Evolutionary conservation across 768 basidiomycete genomes (phyloP).

Genomic region (Mycena sanguinolenta): DNA sequence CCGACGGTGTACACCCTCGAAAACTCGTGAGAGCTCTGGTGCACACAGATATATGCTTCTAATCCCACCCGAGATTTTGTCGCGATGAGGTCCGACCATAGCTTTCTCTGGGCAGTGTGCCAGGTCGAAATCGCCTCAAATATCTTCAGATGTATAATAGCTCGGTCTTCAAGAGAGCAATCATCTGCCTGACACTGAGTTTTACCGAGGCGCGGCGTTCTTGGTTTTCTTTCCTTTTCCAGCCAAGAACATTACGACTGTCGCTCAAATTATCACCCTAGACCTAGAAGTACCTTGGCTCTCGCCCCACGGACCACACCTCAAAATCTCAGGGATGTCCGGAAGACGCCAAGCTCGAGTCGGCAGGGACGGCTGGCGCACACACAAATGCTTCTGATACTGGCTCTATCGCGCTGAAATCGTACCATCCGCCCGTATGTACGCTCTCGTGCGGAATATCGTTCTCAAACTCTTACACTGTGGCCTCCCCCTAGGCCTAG

Average conservation of each 20-base stretch:
- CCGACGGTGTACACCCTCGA: too few species aligned
- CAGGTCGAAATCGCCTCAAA: too few species aligned
- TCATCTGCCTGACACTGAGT: too few species aligned
- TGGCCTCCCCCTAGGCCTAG: constrained; percentile 33
- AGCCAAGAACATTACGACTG: not conserved
- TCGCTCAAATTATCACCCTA: not conserved
- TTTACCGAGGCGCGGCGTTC: too few species aligned
- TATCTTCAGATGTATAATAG: too few species aligned
- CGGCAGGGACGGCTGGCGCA: not conserved
- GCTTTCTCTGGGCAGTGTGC: too few species aligned
- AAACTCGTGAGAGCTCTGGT: too few species aligned
- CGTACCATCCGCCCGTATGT: constrained; percentile 6
- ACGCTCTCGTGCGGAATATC: constrained; percentile 4
- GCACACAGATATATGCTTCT: too few species aligned
- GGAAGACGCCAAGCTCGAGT: not conserved
- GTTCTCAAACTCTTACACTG: constrained; percentile 35
- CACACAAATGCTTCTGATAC: constrained; percentile 20
- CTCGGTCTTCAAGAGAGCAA: too few species aligned
- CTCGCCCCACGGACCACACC: not conserved
- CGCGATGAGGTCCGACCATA: too few species aligned
- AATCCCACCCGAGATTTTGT: too few species aligned
- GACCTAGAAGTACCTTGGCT: not conserved
- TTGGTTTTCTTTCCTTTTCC: not conserved
- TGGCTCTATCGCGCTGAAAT: not conserved
- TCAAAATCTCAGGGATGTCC: not conserved